Conservation (phyloP, 257 asterid genomes). For the Capsicum rhomboideum region DNA sequence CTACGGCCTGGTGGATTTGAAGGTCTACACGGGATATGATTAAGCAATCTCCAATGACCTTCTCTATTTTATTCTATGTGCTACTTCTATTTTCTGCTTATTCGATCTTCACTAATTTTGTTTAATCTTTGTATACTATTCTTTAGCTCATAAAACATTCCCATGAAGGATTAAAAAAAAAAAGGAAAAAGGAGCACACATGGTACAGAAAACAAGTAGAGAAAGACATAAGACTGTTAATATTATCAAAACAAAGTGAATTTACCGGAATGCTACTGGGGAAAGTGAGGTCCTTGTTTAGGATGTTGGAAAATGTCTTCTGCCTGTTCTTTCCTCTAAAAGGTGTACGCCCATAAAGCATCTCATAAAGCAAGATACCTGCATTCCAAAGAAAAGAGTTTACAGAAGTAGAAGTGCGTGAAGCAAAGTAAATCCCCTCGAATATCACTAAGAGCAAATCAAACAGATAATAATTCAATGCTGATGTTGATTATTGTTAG, state of each 20-base stretch:
- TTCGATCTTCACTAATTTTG: neutral
- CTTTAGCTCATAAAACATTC: neutral
- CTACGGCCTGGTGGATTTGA: no score
- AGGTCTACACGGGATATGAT: neutral
- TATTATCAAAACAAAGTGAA: neutral
- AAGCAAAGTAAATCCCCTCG: neutral
- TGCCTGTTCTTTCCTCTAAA: constrained; percentile 97
- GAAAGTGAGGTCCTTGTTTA: constrained; percentile 95
- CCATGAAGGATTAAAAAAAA: neutral
- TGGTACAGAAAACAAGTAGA: neutral
- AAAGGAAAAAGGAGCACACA: neutral
- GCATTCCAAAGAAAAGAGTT: constrained; percentile 11
- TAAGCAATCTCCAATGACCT: neutral
- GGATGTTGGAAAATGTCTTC: constrained; percentile 85
- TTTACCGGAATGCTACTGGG: constrained; percentile 94
- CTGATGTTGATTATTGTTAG: neutral
- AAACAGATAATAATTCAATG: neutral
- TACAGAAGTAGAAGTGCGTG: neutral
- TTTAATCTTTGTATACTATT: no score
- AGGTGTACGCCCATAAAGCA: constrained; percentile 97
- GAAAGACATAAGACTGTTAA: neutral
- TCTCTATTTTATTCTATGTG: neutral
- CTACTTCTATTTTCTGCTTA: neutral
- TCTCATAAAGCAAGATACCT: constrained; percentile 88
- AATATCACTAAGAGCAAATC: neutral